These are phyloP conservation scores for Carex cristatella DNA, from an alignment of 176 grass and related monocot species.

Conservation along the genomic window DNA sequence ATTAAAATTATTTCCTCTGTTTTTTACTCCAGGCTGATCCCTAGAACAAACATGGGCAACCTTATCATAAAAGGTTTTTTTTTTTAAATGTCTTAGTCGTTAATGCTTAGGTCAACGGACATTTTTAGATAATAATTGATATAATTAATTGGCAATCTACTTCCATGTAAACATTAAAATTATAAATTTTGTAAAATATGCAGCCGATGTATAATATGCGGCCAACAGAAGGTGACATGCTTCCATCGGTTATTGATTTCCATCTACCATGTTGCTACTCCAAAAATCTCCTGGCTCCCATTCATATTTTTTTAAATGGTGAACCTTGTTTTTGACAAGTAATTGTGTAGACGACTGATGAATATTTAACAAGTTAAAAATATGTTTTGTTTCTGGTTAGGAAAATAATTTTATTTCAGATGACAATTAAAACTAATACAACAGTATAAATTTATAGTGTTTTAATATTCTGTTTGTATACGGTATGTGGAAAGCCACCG, in stretches of 20 bases:
- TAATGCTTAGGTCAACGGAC: neutral
- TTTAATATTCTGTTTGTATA: no score
- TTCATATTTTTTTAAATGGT: neutral
- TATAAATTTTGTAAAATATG: neutral
- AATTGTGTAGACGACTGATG: no score
- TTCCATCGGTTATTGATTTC: neutral
- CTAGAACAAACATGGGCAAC: neutral
- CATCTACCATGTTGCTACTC: neutral
- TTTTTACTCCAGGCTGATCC: no score
- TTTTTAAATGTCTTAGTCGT: neutral
- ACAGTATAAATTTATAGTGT: no score
- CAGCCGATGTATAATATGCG: neutral
- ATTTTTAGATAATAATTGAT: neutral
- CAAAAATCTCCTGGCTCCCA: neutral
- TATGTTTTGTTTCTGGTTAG: no score
- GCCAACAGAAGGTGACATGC: neutral
- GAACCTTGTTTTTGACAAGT: neutral
- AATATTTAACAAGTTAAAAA: no score
- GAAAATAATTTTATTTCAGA: no score
- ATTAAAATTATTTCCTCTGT: no score
- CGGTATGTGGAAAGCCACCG: no score
- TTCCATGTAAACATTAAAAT: neutral
- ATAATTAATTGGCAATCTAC: neutral
- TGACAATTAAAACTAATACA: no score
- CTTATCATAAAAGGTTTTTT: neutral